Conservation (phyloP, 306 rosid species). For the Cucumis sativus region Cucumber_9930_V3 NC_026661.2:1539501-1540000, state of each 20-base stretch:
- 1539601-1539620: not conserved
- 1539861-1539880: too few species aligned
- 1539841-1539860: too few species aligned
- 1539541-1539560: constrained; percentile 83
- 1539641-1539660: not conserved
- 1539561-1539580: constrained; percentile 58
- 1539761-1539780: too few species aligned
- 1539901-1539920: not conserved
- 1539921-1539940: not conserved
- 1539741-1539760: too few species aligned
- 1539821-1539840: too few species aligned
- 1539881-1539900: too few species aligned
- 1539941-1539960: not conserved
- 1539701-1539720: too few species aligned
- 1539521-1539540: constrained; percentile 82
- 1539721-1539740: too few species aligned
- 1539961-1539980: not conserved
- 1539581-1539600: constrained; percentile 39
- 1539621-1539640: not conserved
- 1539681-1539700: too few species aligned
- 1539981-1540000: not conserved
- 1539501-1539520: constrained; percentile 57
- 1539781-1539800: too few species aligned
- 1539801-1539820: too few species aligned
- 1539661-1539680: not conserved